A percentile compares a stretch with the other conserved stretches of the same genome.
phyloP scores from a whole-genome alignment of 768 basidiomycete genomes.

The Russula griseocarnosa region DNA sequence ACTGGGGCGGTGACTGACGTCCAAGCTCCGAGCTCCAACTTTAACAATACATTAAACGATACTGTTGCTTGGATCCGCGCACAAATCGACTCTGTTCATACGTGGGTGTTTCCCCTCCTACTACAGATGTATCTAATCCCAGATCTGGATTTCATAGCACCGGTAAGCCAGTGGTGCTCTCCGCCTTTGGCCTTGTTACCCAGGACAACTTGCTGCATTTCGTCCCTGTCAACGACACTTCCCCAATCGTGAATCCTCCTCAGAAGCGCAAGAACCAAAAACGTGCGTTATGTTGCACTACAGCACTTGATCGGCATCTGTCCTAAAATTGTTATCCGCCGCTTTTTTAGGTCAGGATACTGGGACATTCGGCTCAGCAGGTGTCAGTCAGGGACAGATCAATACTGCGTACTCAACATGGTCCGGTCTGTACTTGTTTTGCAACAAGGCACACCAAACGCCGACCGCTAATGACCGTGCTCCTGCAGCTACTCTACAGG shows the following conservation, averaged over 20 bases:
- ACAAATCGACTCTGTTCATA: constrained; percentile 29
- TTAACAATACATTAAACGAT: constrained; percentile 31
- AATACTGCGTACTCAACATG: constrained; percentile 16
- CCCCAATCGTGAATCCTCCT: background rate
- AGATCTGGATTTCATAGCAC: constrained; percentile 27
- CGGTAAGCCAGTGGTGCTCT: constrained; percentile 36
- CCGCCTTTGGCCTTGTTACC: constrained; percentile 36
- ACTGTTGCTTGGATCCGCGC: constrained; percentile 35
- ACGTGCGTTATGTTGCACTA: constrained; percentile 8
- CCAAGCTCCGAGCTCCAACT: constrained; percentile 15
- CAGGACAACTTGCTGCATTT: constrained; percentile 31
- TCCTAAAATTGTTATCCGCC: background rate
- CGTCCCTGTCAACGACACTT: constrained; percentile 35
- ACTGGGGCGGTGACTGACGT: constrained; percentile 3
- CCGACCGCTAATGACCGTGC: background rate
- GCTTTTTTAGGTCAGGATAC: constrained; percentile 16
- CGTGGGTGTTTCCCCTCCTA: constrained; percentile 24
- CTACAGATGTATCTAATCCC: background rate
- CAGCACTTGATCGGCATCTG: background rate
- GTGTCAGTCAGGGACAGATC: constrained; percentile 15
- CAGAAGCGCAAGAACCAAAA: background rate
- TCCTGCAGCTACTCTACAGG: constrained; percentile 2
- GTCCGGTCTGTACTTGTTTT: constrained; percentile 13
- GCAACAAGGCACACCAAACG: background rate
- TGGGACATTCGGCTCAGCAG: constrained; percentile 3